Conservation (phyloP, 2,329 filamentous ascomycete genomes). For the Colletotrichum sp. region DNA sequence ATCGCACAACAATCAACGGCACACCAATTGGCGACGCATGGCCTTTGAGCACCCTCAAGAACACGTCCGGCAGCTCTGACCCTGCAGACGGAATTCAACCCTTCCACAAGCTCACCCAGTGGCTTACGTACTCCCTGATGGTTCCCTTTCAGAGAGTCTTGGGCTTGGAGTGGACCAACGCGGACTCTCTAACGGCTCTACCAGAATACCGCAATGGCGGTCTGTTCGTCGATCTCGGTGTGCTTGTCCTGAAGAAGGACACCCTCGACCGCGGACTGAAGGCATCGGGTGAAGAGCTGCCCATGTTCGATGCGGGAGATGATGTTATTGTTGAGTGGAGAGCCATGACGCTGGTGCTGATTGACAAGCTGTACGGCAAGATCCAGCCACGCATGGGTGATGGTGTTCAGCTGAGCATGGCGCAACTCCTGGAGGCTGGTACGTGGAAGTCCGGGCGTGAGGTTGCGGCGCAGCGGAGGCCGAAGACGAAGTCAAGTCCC, state of each 20-base stretch:
- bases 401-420: constrained; percentile 44
- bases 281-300: constrained; percentile 54
- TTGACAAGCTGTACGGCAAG: constrained; percentile 58
- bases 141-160: constrained; percentile 85
- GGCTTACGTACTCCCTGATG: constrained; percentile 94
- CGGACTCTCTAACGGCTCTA: constrained; percentile 82
- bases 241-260: constrained; percentile 75
- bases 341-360: constrained; percentile 65
- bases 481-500: constrained; percentile 81
- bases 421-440: constrained; percentile 58
- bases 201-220: constrained; percentile 94
- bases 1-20: constrained; percentile 54
- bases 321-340: constrained; percentile 71
- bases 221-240: constrained; percentile 82
- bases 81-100: constrained; percentile 66
- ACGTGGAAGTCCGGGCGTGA: constrained; percentile 75
- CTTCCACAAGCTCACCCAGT: constrained; percentile 94
- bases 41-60: constrained; percentile 40
- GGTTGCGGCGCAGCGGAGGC: constrained; percentile 77
- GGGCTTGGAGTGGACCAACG: constrained; percentile 79
- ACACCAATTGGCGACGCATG: constrained; percentile 55
- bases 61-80: constrained; percentile 1
- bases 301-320: constrained; percentile 63
- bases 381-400: constrained; percentile 42
- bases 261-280: constrained; percentile 75